A percentile compares a stretch with the other conserved stretches of the same genome.
Evolutionary conservation across 2,329 filamentous ascomycete genomes (phyloP).

Genomic region (Chalara sp.): DNA sequence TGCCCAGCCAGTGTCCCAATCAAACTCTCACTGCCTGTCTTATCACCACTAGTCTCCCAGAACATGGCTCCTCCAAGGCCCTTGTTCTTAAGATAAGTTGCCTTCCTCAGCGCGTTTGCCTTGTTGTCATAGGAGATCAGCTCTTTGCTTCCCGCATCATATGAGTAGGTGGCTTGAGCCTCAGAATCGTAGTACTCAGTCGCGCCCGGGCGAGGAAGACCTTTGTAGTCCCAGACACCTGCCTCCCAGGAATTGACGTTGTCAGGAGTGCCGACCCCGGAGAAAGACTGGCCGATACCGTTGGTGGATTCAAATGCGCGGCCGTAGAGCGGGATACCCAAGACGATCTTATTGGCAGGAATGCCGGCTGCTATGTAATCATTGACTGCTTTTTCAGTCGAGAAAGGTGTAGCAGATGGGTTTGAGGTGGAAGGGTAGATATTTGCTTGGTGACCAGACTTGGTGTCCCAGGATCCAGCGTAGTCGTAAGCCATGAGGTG

Average conservation of each 20-base stretch:
- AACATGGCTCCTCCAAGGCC: conserved; percentile 75
- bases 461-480: conserved; percentile 57
- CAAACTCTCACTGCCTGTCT: conserved; percentile 50
- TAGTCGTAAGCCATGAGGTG: conserved; percentile 71
- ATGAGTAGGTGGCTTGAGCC: conserved; percentile 63
- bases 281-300: conserved; percentile 60
- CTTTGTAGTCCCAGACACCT: conserved; percentile 78
- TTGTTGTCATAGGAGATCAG: conserved; percentile 70
- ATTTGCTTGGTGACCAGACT: conserved; percentile 66
- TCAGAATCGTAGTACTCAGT: conserved; percentile 49
- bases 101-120: conserved; percentile 53
- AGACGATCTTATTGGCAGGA: conserved; percentile 57
- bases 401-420: conserved; percentile 60
- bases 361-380: conserved; percentile 61
- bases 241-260: conserved; percentile 59
- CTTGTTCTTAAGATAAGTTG: conserved; percentile 52
- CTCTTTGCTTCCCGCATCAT: conserved; percentile 50
- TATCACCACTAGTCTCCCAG: conserved; percentile 74
- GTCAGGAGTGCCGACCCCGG: conserved; percentile 46
- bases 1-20: conserved; percentile 40
- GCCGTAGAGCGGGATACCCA: conserved; percentile 79
- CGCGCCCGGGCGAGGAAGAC: conserved; percentile 55
- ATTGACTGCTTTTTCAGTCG: conserved; percentile 55
- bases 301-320: conserved; percentile 59
- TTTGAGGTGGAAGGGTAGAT: conserved; percentile 50